A percentile compares a stretch with the other conserved stretches of the same genome.
Evolutionary conservation across 345 rosid genomes (phyloP).

Genomic region (Arabis alpina): DNA sequence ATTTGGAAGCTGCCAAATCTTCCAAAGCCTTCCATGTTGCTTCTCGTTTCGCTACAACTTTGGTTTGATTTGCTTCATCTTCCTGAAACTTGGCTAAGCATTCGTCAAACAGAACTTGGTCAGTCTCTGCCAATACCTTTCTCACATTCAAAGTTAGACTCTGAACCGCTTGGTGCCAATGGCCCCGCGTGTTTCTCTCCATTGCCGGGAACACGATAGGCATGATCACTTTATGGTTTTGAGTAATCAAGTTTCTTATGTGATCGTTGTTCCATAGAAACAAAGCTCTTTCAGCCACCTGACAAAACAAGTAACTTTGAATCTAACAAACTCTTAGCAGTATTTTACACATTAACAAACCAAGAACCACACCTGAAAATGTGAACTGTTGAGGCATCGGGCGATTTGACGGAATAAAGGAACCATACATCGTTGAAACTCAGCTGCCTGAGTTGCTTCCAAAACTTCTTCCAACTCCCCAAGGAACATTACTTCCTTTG

Average conservation of each 20-base stretch:
- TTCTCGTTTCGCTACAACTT: constrained; percentile 56
- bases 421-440: constrained; percentile 82
- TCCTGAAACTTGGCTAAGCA: constrained; percentile 64
- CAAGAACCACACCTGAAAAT: constrained; percentile 67
- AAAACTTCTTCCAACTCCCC: constrained; percentile 85
- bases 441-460: constrained; percentile 80
- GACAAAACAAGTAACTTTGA: constrained; percentile 4
- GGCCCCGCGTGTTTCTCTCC: constrained; percentile 57
- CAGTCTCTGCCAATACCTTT: constrained; percentile 61
- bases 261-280: constrained; percentile 71
- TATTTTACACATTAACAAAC: constrained; percentile 4
- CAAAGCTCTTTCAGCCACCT: constrained; percentile 72
- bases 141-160: constrained; percentile 61
- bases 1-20: constrained; percentile 64
- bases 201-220: constrained; percentile 65
- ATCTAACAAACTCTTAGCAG: constrained; percentile 12
- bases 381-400: constrained; percentile 72
- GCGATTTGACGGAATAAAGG: constrained; percentile 64
- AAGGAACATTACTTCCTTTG: constrained; percentile 83
- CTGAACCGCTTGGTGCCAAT: constrained; percentile 75
- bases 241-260: constrained; percentile 55
- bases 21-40: constrained; percentile 69
- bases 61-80: constrained; percentile 53
- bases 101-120: constrained; percentile 67
- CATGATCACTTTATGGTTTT: constrained; percentile 54